A percentile compares a stretch with the other conserved stretches of the same genome.
These are phyloP conservation scores for Chaetomium sp. DNA, from an alignment of 2,329 filamentous ascomycete genomes.

Conservation along the genomic window DNA sequence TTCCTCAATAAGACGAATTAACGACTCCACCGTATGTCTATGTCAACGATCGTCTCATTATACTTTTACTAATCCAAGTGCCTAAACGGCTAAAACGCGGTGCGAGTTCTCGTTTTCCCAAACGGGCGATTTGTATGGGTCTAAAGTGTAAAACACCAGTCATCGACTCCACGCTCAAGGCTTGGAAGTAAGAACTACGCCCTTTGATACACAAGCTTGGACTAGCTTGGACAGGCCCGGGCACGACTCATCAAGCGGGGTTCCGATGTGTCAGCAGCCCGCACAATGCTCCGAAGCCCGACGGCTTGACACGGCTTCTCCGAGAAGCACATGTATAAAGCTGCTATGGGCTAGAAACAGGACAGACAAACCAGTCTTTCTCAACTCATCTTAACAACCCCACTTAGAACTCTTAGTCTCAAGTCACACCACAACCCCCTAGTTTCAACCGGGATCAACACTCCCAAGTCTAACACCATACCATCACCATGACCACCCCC, in stretches of 20 bases:
- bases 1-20: background rate
- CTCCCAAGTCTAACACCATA: background rate
- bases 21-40: background rate
- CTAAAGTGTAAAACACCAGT: too few species aligned
- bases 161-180: background rate
- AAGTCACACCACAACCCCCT: too few species aligned
- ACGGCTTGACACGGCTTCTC: background rate
- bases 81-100: background rate
- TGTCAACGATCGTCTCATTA: background rate
- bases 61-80: background rate
- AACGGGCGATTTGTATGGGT: background rate
- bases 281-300: background rate
- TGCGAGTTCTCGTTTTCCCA: background rate
- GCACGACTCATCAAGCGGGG: background rate
- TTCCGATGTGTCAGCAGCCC: background rate
- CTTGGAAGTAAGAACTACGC: background rate
- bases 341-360: background rate
- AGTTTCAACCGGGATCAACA: background rate
- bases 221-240: too few species aligned
- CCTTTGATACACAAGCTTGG: background rate
- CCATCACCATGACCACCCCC: conserved; percentile 6
- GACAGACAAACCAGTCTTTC: background rate
- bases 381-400: background rate
- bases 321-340: background rate
- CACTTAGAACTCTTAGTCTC: too few species aligned